Evolutionary conservation across 2,329 filamentous ascomycete species (phyloP), one percentile per base, ranked within the genome.

Genomic region (Diaporthe citriasiana): DNA sequence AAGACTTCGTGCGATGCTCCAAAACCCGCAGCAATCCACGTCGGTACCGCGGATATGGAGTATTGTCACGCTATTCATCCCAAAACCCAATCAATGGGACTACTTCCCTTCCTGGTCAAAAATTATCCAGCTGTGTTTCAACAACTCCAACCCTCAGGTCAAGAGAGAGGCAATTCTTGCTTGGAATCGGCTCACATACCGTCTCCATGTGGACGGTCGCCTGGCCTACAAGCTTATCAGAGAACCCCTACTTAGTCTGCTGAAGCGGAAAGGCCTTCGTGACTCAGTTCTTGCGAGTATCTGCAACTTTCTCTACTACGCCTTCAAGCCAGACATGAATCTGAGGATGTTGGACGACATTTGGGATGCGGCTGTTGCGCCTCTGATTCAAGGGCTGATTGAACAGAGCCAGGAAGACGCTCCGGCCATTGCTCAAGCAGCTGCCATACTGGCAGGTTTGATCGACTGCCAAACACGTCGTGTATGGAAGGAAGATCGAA

Each of bases 11-110:
- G 85, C 87, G 15, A 94, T 97, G 91, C 87, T 93, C 35, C 89
- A 91, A 76, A 87, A 89, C 65, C 91, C 87, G 76, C 89, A 91
- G 17, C 88, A 90, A 30, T 90, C 89, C 13, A 82, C 87, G 0
- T 87, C 90, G 51, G 95, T 97, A 0, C 95, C 97, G 8, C 93
- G 95, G 77, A 94, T 98, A 30, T 98, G 96, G 96, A 93, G 93
- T 74, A 90, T 95, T 47, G 86, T 97, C 3, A 90, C 96, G 9
- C 87, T 98, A 2, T 91, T 98, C 72, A 86, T 98, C 63, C 91
- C 93, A 84, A 91, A 84, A 82, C 91, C 86, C 79, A 91, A 85
- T 77, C 92, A 81, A 84, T 98, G 96, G 94, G 87, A 92, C 42
- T 90, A 93, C 79, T 91, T 95, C 76, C 89, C 87, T 38, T 87